phyloP scores from a whole-genome alignment of 2,329 filamentous ascomycete genomes.

The Trichoderma endophyticum region DNA sequence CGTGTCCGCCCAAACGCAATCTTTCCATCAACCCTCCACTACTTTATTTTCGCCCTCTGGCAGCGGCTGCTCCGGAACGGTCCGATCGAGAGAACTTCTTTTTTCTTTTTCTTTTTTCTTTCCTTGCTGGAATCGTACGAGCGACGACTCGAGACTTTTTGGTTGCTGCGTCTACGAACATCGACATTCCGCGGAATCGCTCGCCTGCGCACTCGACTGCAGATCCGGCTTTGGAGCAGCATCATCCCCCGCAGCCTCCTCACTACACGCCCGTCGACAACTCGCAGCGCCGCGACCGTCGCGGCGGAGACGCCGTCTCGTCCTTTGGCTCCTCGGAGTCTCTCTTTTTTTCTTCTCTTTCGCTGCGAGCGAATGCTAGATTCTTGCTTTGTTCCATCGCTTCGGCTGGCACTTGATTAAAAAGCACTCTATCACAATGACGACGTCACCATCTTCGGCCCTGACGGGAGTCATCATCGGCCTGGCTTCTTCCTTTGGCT shows the following conservation, averaged over 20 bases:
- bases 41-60: slow-evolving; percentile 9
- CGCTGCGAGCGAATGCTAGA: slow-evolving; percentile 12
- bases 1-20: slow-evolving; percentile 5
- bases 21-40: slow-evolving; percentile 1
- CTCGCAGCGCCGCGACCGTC: slow-evolving; percentile 15
- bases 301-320: slow-evolving; percentile 19
- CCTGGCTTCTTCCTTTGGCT: slow-evolving; percentile 89
- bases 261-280: background rate
- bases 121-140: background rate
- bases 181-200: background rate
- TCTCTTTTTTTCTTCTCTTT: background rate
- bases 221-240: slow-evolving; percentile 3
- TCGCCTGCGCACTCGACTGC: slow-evolving; percentile 1
- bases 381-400: background rate
- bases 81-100: background rate
- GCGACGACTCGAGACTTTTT: background rate
- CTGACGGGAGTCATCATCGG: slow-evolving; percentile 86
- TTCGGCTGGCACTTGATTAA: background rate
- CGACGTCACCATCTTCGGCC: slow-evolving; percentile 41
- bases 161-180: background rate
- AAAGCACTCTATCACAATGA: slow-evolving; percentile 28
- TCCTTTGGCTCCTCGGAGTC: slow-evolving; percentile 11
- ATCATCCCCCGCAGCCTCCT: slow-evolving; percentile 8
- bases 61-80: slow-evolving; percentile 14
- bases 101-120: background rate